Evolutionary conservation across 129 eudicot genomes (phyloP), one percentile per base, ranked within the genome.

Genomic region (Lactuca saligna): DNA sequence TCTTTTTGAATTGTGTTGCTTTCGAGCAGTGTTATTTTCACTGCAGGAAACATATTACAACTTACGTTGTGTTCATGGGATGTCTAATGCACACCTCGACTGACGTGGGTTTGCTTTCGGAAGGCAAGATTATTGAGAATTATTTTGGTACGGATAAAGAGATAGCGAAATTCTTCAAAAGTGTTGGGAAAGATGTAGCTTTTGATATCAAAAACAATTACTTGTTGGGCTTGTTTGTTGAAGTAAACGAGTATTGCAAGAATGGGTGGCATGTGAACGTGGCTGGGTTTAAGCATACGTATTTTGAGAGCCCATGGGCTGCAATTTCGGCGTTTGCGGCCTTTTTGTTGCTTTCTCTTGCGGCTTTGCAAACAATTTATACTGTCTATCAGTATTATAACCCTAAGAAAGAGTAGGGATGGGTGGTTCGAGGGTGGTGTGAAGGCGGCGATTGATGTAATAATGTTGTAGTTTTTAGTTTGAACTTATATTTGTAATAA

Each of bases 61-160:
- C 82, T 5, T 78, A 78, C 7, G 31, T 60, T 17, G 74, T 73
- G 57, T 78, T 78, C 55, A 66, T 78, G 79, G 82, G 82, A 5
- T 66, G 79, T 31, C 70, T 66, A 5, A 60, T 79, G 51, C 72
- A 42, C 75, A 79, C 70, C 15, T 44, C 78, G 4, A 5, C n/a
- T 0, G 79, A 78, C 3, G 69, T 68, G 4, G 60, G 70, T 33
- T 31, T 66, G 38, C 74, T 72, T 33, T 59, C 74, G 0, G 70
- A 60, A 6, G n/a, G 20, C 0, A 72, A 78, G 55, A 66, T 78
- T n/a, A 78, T 78, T 8, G 61, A 78, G 64, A 78, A 78, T 16
- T 72, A 78, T 41, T 54, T 72, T 54, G 82, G 82, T 10, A 78
- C 79, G 6, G 78, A 72, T 60, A 61, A 51, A 54, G 79, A 78